Evolutionary conservation across 1,139 yeast species (phyloP), one percentile per base, ranked within the genome.

Genomic region (Protomyces inouyei): DNA sequence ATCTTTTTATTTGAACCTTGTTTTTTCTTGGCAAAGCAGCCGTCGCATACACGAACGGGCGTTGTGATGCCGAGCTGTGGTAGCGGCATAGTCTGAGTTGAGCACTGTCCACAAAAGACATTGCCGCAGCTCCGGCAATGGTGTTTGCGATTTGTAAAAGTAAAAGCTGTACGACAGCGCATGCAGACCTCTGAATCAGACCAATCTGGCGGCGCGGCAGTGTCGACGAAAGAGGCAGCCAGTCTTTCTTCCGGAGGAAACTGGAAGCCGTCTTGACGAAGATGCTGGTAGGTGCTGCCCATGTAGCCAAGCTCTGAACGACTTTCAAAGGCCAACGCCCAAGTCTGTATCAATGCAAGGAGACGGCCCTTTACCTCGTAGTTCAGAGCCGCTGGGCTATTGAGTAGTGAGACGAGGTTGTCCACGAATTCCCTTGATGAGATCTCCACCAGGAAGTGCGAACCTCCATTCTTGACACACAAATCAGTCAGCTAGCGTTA

Each of bases 81-180:
- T 67, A 95, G 78, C 6, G 93, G 85, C 51, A 84, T 78, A 64
- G 76, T 80, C 69, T 88, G 84, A 9, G 85, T 78, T 32, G 97
- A 90, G 75, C 93, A 96, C 25, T 83, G 82, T 69, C 88, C 93
- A 74, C 96, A 86, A 72, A 82, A 93, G 0, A 90, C 97, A 0
- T 97, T 97, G 32, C 99, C 99, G 76, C 99, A 93, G 61, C 96
- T 88, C 65, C 98, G 82, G 74, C 98, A 93, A 76, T 93, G 98
- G 74, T 93, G 99, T 73, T 93, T 91, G 71, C 99, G 81, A 73
- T 89, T 91, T 69, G 92, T 79, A 75, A 92, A 82, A 1, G 95
- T 80, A 72, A 93, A 93, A 14, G 86, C 78, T 45, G 81, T 84
- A 64, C 95, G 91, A 71, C 98, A 90, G 66, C 89, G 85, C 98